These are phyloP conservation scores for Monilinia vaccinii-corymbosi DNA, from an alignment of 2,329 filamentous ascomycete genomes.

Conservation along the genomic window DNA sequence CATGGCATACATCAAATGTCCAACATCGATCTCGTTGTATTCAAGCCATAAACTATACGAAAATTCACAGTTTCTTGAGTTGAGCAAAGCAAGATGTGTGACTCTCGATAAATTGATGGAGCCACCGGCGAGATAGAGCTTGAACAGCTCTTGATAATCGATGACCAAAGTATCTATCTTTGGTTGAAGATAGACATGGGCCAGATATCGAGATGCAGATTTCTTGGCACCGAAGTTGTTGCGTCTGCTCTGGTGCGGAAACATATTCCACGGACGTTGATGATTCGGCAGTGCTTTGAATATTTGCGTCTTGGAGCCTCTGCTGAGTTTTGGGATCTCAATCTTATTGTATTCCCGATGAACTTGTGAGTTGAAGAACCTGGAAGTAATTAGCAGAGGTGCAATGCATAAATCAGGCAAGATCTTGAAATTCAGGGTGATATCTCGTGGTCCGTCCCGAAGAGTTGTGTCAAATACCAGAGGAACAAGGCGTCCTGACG, in stretches of 20 bases:
- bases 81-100: background rate
- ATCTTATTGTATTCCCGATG: background rate
- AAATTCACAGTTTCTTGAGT: background rate
- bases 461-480: background rate
- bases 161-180: background rate
- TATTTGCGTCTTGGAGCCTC: background rate
- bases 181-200: background rate
- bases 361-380: background rate
- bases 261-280: background rate
- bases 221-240: background rate
- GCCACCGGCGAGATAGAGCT: background rate
- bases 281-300: background rate
- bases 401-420: background rate
- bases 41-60: background rate
- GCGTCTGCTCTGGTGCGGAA: background rate
- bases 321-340: background rate
- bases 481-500: background rate
- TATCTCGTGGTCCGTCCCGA: accelerated
- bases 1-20: background rate
- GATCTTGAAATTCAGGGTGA: background rate
- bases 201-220: background rate
- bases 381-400: background rate
- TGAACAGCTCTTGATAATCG: background rate
- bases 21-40: background rate
- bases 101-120: background rate